These are phyloP conservation scores for Orbilia javanica DNA, from an alignment of 2,329 filamentous ascomycete species.

Conservation along the genomic window DNA sequence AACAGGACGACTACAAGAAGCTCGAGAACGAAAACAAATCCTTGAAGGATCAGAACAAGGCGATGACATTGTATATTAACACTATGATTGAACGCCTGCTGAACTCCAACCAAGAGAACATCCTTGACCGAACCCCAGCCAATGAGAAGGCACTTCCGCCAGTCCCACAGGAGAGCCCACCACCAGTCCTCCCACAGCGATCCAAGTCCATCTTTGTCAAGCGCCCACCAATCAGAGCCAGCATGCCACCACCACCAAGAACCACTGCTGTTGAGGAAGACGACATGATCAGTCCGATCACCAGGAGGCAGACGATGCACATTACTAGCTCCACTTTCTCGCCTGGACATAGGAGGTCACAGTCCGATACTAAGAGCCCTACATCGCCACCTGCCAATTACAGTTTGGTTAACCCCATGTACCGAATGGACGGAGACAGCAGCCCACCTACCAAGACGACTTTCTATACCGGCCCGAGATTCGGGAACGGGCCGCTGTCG, in stretches of 20 bases:
- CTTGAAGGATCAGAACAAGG: constrained; percentile 94
- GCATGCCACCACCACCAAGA: constrained; percentile 54
- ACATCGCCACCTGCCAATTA: constrained; percentile 37
- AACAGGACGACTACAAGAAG: constrained; percentile 72
- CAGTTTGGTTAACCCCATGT: constrained; percentile 59
- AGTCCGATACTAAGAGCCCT: constrained; percentile 65
- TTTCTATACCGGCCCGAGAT: constrained; percentile 59
- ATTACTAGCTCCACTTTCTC: constrained; percentile 62
- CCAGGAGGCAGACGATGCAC: constrained; percentile 52
- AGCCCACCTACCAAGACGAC: constrained; percentile 60
- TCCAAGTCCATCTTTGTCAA: constrained; percentile 58
- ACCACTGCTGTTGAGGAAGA: constrained; percentile 25
- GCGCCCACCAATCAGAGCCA: constrained; percentile 53
- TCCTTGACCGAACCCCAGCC: constrained; percentile 79
- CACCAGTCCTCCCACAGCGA: constrained; percentile 62
- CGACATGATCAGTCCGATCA: constrained; percentile 50
- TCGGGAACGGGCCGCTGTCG: constrained; percentile 54
- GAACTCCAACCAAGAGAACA: constrained; percentile 93
- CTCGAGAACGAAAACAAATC: constrained; percentile 83
- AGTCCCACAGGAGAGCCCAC: constrained; percentile 71
- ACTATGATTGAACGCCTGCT: constrained; percentile 97
- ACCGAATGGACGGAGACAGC: constrained; percentile 56
- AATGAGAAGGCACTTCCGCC: constrained; percentile 82
- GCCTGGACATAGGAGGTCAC: constrained; percentile 67
- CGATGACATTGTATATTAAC: constrained; percentile 96